Base-by-base conservation (phyloP, 768 basidiomycete genomes). In the Podaxis rugospora region DNA sequence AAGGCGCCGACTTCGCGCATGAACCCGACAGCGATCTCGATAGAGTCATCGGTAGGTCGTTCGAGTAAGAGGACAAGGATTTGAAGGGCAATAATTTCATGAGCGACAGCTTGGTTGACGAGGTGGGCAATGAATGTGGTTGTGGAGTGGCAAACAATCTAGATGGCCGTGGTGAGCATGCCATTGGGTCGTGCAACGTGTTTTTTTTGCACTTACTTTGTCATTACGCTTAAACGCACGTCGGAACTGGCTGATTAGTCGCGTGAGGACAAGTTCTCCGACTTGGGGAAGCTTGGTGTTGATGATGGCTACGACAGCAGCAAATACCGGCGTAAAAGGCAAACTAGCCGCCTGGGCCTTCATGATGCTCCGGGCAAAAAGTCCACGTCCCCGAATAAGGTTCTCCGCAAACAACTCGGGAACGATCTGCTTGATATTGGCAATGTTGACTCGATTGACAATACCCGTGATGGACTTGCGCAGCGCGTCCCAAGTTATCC, bases 391-490 rank as follows among this genome's bases (percentile, higher is more conserved):
- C 51, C 95, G 86, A 63, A 98, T 85, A 32, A 99, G 83, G 74
- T 99, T 97, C 74, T 99, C 97, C 1, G 85, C 74, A 68, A 99
- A 98, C 25, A 99, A 75, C 72, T 96, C 93, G 0, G 93, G 93
- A 0, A 94, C 84, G 65, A 96, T 84, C 67, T 89, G 84, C 75
- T 98, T 97, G 84, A 99, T 99, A 72, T 98, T 98, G 66, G 88
- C 82, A 18, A 94, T 82, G 73, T 98, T 98, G 77, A 99, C 93
- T 81, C 97, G 90, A 81, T 99, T 99, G 81, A 98, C 96, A 66
- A 98, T 90, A 93, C 97, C 97, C 28, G 97, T 98, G 69, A 99
- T 91, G 54, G 90, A 92, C 76, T 99, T 99, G 70, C 95, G 88
- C 62, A 99, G 77, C 1, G 97, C 97, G 69, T 99, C 97, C 97